Evolutionary conservation across 768 basidiomycete genomes (phyloP).

Genomic region (Mrakia gelida): DNA sequence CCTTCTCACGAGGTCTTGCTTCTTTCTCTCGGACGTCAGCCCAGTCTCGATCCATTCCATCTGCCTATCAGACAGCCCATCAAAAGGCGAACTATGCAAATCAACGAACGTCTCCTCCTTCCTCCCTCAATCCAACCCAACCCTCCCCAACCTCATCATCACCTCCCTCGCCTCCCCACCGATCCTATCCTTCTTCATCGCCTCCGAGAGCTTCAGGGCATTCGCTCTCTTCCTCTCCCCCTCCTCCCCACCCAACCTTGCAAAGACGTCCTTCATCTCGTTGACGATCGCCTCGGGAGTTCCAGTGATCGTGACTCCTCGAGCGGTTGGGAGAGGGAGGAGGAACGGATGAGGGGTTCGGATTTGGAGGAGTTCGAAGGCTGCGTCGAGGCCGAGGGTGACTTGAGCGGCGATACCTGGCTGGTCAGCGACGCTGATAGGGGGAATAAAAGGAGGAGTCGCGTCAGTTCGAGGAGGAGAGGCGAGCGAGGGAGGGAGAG

Average conservation of each 20-base stretch:
- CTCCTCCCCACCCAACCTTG: background rate
- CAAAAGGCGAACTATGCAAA: no score
- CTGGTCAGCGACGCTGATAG: slow-evolving; percentile 8
- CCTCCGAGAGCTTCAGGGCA: background rate
- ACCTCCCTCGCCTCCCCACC: background rate
- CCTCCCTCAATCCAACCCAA: background rate
- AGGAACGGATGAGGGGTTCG: background rate
- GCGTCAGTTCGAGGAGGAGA: background rate
- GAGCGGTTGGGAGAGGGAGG: background rate
- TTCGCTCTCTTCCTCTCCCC: background rate
- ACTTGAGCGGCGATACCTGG: background rate
- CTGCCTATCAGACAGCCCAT: no score
- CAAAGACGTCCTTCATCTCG: slow-evolving; percentile 6
- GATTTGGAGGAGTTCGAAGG: slow-evolving; percentile 5
- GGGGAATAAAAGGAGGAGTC: background rate
- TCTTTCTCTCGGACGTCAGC: no score
- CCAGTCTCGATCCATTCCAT: no score
- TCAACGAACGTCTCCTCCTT: no score
- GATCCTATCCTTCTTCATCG: background rate
- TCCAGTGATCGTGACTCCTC: background rate
- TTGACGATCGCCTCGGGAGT: background rate
- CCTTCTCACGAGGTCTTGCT: no score
- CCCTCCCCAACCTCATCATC: background rate
- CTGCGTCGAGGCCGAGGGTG: background rate
- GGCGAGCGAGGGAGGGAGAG: no score